phyloP scores from a whole-genome alignment of 164 flowering plant species.

The Echeveria elegans region DNA sequence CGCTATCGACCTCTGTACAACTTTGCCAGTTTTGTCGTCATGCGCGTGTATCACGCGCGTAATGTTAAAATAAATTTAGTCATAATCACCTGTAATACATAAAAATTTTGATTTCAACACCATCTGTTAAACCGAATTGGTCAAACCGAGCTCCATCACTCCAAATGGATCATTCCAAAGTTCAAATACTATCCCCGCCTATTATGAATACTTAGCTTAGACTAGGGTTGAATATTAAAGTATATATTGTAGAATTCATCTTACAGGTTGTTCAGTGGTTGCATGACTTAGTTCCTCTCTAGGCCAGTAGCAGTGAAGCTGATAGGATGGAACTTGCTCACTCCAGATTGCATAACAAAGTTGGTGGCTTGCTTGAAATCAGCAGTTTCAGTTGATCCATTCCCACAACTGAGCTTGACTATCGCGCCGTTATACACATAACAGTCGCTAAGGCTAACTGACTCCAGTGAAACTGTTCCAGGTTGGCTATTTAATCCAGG shows the following conservation, averaged over 20 bases:
- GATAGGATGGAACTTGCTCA: constrained; percentile 60
- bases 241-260: constrained; percentile 80
- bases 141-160: no score
- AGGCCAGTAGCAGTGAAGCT: constrained; percentile 73
- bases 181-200: no score
- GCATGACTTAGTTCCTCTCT: constrained; percentile 50
- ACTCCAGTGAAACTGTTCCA: constrained; percentile 42
- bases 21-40: no score
- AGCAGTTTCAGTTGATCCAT: constrained; percentile 13
- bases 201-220: no score
- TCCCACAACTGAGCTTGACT: constrained; percentile 33
- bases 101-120: no score
- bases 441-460: constrained; percentile 28
- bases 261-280: constrained; percentile 54
- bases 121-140: no score
- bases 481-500: constrained; percentile 47
- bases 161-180: no score
- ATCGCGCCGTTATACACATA: constrained; percentile 25
- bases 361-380: constrained; percentile 40
- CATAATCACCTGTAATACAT: no score
- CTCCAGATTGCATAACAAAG: constrained; percentile 38
- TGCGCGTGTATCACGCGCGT: no score
- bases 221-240: constrained; percentile 32
- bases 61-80: no score
- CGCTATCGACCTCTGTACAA: no score